Evolutionary conservation across 2,329 filamentous ascomycete genomes (phyloP), one percentile per base, ranked within the genome.

Genomic region (Penicillium sp.): DNA sequence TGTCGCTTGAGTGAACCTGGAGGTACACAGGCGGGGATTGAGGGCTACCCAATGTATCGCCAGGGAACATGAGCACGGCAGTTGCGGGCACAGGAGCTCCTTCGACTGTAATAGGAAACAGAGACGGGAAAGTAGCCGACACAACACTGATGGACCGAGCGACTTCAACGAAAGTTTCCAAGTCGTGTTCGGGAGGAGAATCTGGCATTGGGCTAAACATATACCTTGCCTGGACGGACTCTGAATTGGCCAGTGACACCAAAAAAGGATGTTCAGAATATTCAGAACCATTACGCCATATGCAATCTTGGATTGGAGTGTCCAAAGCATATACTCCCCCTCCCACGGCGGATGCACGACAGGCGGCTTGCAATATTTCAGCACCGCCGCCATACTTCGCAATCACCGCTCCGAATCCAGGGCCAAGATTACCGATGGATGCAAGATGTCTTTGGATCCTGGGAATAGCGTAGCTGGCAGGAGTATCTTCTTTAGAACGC

Each of bases 341-440:
- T 34, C 93, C 93, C 7, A 99, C 94, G 18, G 93, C 93, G 58
- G 87, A 86, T 36, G 93, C 91, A 62, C 93, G 88, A 70, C 94
- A 97, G 4, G 87, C 90, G 23, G 96, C 91, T 77, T 99, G 93
- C 29, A 89, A 85, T 56, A 97, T 85, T 74, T 99, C 93, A 30
- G 91, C 88, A 43, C 89, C 80, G 27, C 93, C 91, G 43, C 93
- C 93, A 87, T 91, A 99, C 79, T 96, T 97, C 19, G 92, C 88
- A 61, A 96, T 84, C 11, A 99, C 85, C 43, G 91, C 90, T 47
- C 90, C 90, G 69, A 97, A 97, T 9, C 93, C 91, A 44, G 89
- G 83, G 0, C 93, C 93, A 64, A 97, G 93, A 4, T 90, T 77
- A 7, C 93, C 92, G 73, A 95, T 92, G 0, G 93, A 97, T 13